Base-by-base conservation (phyloP, 768 basidiomycete species). In the Gautieria morchelliformis region DNA sequence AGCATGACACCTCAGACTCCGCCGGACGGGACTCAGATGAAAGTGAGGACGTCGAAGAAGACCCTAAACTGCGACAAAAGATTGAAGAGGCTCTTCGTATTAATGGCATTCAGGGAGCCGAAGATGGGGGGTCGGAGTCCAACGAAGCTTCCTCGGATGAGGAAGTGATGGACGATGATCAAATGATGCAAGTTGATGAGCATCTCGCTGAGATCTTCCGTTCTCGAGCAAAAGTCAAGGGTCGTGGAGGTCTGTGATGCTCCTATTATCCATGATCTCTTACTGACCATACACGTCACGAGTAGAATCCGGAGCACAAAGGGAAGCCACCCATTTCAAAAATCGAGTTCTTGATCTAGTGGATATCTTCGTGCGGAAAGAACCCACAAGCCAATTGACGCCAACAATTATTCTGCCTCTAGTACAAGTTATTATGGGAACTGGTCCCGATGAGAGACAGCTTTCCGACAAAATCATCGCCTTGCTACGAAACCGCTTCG, bases 181-280 rank as follows among this genome's bases (percentile, higher is more conserved):
- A 96, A 71, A 99, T 99, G 95, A 84, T 98, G 78, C 88, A 87
- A 35, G 82, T 98, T 27, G 95, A 99, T 66, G 88, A 89, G 50
- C 87, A 95, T 66, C 81, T 99, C 7, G 91, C 89, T 4, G 81
- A 85, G 52, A 84, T 93, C 32, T 95, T 99, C 79, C 79, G 80
- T 58, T 76, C 83, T 32, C 81, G 83, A 59, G 73, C 78, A 22
- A 75, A 76, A 56, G 83, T 79, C 54, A 84, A 81, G 65, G 71
- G 72, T 39, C 78, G 76, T 53, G 89, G 86, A 76, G 82, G 90
- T 88, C 53, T 58, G 77, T 67, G 3, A 12, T 24, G n/a, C 44
- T 37, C 12, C n/a, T 42, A 12, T n/a, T 63, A 61, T 7, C 59
- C 53, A 5, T 17, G 7, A 24, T 48, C 24, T 20, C 5, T 15